Evolutionary conservation across 192 early-diverging fungal species (phyloP), one percentile per base, ranked within the genome.

Genomic region (Rhizophagus clarus): DNA sequence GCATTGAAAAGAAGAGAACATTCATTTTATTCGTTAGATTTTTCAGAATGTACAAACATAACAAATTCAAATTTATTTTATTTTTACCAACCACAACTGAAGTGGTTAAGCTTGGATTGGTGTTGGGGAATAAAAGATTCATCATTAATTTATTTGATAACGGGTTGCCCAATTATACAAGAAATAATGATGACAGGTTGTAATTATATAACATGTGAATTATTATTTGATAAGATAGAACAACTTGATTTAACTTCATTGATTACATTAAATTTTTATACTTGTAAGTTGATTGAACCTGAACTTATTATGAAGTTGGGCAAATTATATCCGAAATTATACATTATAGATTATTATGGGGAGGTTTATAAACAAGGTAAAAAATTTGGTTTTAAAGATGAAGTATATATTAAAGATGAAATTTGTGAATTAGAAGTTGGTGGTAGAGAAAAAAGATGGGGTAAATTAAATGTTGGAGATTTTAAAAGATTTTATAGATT

Each of bases 291-390:
- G 17, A 56, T 75, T 26, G 73, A 75, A 75, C 56, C 29, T 12
- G 31, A 28, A 4, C 61, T 61, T 34, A 60, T 75, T 32, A 31
- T 37, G 7, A 10, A 8, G 10, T 61, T 75, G 1, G 20, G 73
- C 51, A n/a, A 61, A 75, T 31, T 24, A 2, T 61, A 75, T 61
- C 28, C 12, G 11, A 45, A 26, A 7, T 31, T 61, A n/a, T 75
- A 75, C 20, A 75, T 75, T n/a, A 45, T 75, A 14, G 73, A 61
- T 75, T 75, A 75, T 75, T 75, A 75, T 37, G 73, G 73, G 2
- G 73, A 75, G 37, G 73, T 75, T 20, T 61, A 75, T 75, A 75
- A 75, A 34, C 28, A 75, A 32, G 73, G 73, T 29, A 75, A 61
- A 34, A 60, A 34, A 40, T 26, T 75, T 24, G 73, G 73, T 10